Percentiles rank a stretch among this genome's conserved stretches.
These are phyloP conservation scores for Coix lacrymajobi DNA, from an alignment of 176 grass and related monocot genomes.

Conservation along the genomic window DNA sequence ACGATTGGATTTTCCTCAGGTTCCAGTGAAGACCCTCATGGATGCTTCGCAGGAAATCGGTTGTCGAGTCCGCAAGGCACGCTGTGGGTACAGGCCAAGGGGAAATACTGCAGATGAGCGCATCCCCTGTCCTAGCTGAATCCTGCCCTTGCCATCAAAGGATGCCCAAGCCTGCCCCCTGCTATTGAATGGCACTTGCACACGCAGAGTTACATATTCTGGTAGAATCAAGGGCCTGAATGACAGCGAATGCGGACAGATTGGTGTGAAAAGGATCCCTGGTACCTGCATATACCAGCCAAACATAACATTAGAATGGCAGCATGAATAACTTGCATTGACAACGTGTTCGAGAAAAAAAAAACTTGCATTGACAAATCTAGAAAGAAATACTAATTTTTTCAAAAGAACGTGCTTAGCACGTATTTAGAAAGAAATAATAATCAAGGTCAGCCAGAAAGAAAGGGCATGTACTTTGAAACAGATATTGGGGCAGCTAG, in stretches of 20 bases:
- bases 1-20: slow-evolving; percentile 67
- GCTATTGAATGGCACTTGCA: slow-evolving; percentile 92
- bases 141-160: slow-evolving; percentile 90
- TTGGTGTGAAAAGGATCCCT: slow-evolving; percentile 94
- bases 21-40: slow-evolving; percentile 97
- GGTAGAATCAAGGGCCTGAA: slow-evolving; percentile 86
- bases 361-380: too few relatives aligned
- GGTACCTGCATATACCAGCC: slow-evolving; percentile 57
- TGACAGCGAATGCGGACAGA: slow-evolving; percentile 90
- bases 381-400: too few relatives aligned
- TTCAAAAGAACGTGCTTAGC: too few relatives aligned
- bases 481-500: not conserved
- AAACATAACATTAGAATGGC: slow-evolving; percentile 9
- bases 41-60: slow-evolving; percentile 82
- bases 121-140: slow-evolving; percentile 72
- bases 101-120: slow-evolving; percentile 90
- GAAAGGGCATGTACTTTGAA: not conserved
- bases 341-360: too few relatives aligned
- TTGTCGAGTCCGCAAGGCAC: slow-evolving; percentile 81
- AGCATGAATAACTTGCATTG: not conserved
- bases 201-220: slow-evolving; percentile 73
- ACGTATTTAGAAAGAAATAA: not conserved
- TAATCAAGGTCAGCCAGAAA: not conserved
- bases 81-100: slow-evolving; percentile 89
- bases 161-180: slow-evolving; percentile 92